Conservation (phyloP, 352 stramenopile species). For the Pythium dissotocum region DNA sequence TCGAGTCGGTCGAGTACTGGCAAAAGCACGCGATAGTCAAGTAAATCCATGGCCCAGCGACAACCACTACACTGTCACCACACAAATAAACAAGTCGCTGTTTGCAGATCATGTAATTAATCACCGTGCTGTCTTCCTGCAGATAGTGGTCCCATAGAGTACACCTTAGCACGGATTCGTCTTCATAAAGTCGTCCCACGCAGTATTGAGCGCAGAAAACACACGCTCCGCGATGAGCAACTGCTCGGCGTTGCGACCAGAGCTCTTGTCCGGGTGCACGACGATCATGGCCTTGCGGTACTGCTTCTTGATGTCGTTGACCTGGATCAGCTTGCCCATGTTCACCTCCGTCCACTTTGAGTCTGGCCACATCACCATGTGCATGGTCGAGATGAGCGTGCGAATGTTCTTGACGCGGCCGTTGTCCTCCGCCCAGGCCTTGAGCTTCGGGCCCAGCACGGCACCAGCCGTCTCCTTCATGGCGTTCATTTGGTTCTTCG, state of each 20-base stretch:
- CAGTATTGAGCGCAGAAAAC: constrained; percentile 90
- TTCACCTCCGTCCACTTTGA: constrained; percentile 88
- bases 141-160: neutral
- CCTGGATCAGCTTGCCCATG: constrained; percentile 91
- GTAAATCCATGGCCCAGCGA: constrained; percentile 33
- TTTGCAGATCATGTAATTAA: constrained; percentile 5
- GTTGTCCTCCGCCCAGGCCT: constrained; percentile 84
- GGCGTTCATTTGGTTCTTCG: constrained; percentile 45
- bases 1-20: constrained; percentile 89
- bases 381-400: constrained; percentile 90
- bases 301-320: constrained; percentile 89
- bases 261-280: constrained; percentile 90
- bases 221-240: constrained; percentile 90
- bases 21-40: constrained; percentile 82
- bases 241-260: constrained; percentile 82
- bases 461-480: constrained; percentile 68
- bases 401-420: constrained; percentile 90
- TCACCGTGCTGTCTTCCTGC: neutral
- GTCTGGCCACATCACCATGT: constrained; percentile 90
- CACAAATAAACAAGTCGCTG: neutral
- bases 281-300: constrained; percentile 93
- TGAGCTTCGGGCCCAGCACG: constrained; percentile 71
- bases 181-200: constrained; percentile 87
- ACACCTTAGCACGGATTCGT: constrained; percentile 56
- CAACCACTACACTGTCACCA: neutral